Evolutionary conservation across 352 stramenopile species (phyloP).

Genomic region (Globisporangium acanthophoron): DNA sequence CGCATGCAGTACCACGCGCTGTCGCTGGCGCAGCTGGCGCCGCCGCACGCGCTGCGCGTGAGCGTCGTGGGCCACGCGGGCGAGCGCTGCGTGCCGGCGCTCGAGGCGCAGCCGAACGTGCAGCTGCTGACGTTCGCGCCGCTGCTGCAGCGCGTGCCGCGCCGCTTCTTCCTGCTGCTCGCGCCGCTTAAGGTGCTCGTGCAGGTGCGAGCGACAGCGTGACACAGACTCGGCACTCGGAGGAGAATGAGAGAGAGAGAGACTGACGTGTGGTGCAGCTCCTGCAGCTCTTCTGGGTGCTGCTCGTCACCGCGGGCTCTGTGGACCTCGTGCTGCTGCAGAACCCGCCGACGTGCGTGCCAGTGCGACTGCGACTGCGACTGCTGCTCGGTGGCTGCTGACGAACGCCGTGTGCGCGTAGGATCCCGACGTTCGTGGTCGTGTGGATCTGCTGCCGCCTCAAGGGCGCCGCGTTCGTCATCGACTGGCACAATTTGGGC

Average conservation of each 20-base stretch:
- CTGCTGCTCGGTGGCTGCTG: neutral
- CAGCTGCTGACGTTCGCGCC: slow-evolving; percentile 74
- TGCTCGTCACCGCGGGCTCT: slow-evolving; percentile 64
- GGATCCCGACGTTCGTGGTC: slow-evolving; percentile 94
- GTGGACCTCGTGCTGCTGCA: slow-evolving; percentile 96
- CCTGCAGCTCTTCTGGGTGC: slow-evolving; percentile 76
- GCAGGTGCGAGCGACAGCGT: slow-evolving; percentile 15
- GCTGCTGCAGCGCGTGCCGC: slow-evolving; percentile 51
- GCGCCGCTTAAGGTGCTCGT: slow-evolving; percentile 84
- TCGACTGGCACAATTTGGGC: slow-evolving; percentile 99
- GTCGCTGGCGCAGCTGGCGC: slow-evolving; percentile 85
- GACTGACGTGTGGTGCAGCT: slow-evolving; percentile 28
- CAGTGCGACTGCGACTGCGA: neutral
- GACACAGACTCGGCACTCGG: neutral
- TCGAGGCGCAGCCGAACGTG: slow-evolving; percentile 58
- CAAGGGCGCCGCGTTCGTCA: slow-evolving; percentile 90
- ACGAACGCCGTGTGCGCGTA: slow-evolving; percentile 12
- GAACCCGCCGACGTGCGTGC: slow-evolving; percentile 92
- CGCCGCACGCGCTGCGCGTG: slow-evolving; percentile 39
- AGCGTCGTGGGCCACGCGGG: slow-evolving; percentile 94
- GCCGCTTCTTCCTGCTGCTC: slow-evolving; percentile 68
- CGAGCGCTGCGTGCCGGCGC: slow-evolving; percentile 80
- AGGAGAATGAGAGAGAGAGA: neutral
- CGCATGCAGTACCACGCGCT: slow-evolving; percentile 99
- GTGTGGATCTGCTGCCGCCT: slow-evolving; percentile 71